Conservation (phyloP, 2,329 filamentous ascomycete species). For the Aspergillus sclerotialis region DNA sequence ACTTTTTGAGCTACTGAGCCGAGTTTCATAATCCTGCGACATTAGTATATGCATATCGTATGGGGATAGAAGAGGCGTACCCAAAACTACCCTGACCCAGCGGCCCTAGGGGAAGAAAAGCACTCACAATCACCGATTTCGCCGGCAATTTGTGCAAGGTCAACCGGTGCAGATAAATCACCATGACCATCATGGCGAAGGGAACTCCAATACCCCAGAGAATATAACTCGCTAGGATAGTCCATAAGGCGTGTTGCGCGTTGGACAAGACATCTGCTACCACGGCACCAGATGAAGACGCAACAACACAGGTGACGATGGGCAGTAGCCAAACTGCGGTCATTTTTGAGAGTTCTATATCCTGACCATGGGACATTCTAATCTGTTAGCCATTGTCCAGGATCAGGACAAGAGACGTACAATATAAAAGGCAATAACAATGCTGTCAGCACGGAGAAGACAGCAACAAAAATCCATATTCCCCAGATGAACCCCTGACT, state of each 20-base stretch:
- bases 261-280: conserved; percentile 52
- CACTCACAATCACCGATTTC: conserved; percentile 58
- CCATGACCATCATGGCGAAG: conserved; percentile 55
- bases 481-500: conserved; percentile 48
- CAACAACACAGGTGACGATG: conserved; percentile 60
- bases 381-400: background rate
- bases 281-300: conserved; percentile 55
- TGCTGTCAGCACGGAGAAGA: conserved; percentile 45
- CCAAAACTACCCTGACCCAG: conserved; percentile 58
- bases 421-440: conserved; percentile 51
- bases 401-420: conserved; percentile 18
- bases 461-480: conserved; percentile 51
- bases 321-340: conserved; percentile 60
- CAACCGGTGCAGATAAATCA: conserved; percentile 62
- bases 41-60: background rate
- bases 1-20: conserved; percentile 37
- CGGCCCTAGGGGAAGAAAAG: conserved; percentile 60
- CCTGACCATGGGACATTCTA: conserved; percentile 6
- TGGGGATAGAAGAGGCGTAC: conserved; percentile 7
- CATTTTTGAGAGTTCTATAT: conserved; percentile 43
- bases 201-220: conserved; percentile 60
- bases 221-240: conserved; percentile 57
- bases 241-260: conserved; percentile 50
- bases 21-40: conserved; percentile 36
- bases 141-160: conserved; percentile 59